phyloP scores from a whole-genome alignment of 2,329 filamentous ascomycete species.

The Alternaria tenuissima region DNA sequence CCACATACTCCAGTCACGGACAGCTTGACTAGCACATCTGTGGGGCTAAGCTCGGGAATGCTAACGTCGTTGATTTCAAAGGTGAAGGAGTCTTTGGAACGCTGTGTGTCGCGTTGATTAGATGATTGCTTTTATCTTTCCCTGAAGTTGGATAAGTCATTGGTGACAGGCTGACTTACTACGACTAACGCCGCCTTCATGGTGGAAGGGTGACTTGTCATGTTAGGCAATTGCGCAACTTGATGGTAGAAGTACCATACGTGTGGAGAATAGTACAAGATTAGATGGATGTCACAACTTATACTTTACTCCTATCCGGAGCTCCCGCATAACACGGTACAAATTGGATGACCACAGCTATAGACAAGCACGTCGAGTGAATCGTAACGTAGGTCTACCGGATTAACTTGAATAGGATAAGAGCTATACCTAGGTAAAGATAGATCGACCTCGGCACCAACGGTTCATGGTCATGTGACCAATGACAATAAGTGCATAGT shows the following conservation, averaged over 20 bases:
- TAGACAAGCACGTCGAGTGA: no score
- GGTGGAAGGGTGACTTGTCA: not conserved
- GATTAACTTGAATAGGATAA: no score
- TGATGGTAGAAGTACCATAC: not conserved
- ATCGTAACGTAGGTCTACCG: no score
- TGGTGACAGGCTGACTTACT: not conserved
- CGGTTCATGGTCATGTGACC: not conserved
- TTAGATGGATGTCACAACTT: not conserved
- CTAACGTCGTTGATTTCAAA: not conserved
- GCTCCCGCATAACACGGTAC: not conserved
- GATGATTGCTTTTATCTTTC: not conserved
- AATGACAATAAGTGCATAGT: not conserved
- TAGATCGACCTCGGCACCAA: not conserved
- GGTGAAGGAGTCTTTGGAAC: not conserved
- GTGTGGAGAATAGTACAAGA: not conserved
- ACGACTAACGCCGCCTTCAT: not conserved
- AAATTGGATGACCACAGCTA: no score
- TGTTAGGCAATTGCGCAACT: not conserved
- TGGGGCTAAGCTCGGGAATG: not conserved
- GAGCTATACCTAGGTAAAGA: not conserved
- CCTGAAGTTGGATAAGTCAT: no score
- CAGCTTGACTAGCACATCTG: not conserved
- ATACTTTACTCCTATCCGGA: not conserved
- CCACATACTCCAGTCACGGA: not conserved
- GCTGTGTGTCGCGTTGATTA: not conserved